phyloP scores from a whole-genome alignment of 2,329 filamentous ascomycete genomes.

The Cytospora leucostoma region DNA sequence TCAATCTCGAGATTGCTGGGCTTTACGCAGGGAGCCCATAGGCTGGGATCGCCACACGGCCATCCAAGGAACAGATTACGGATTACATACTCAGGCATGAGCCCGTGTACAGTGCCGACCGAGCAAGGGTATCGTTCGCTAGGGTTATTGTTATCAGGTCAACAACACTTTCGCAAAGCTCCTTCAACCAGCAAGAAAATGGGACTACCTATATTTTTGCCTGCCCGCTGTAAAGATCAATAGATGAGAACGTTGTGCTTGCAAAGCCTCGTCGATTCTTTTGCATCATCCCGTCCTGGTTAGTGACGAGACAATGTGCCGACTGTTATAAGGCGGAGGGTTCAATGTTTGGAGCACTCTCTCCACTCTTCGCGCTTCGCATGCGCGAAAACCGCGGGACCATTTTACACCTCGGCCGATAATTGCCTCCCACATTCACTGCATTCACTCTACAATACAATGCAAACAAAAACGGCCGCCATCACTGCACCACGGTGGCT shows the following conservation, averaged over 20 bases:
- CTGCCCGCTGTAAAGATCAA: no score
- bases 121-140: conserved; percentile 19
- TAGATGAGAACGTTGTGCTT: no score
- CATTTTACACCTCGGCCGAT: conserved; percentile 4
- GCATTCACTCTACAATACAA: background rate
- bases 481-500: background rate
- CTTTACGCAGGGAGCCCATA: background rate
- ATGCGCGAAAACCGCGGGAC: background rate
- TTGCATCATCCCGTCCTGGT: background rate
- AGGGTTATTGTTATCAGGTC: background rate
- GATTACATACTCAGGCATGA: background rate
- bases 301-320: background rate
- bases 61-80: conserved; percentile 3
- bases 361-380: conserved; percentile 7
- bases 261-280: background rate
- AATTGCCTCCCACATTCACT: conserved; percentile 14
- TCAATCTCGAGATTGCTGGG: background rate
- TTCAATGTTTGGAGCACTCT: background rate
- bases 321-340: background rate
- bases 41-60: conserved; percentile 10
- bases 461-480: background rate
- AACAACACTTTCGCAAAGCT: no score
- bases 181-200: no score
- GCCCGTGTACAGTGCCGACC: background rate
- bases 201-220: no score